Conservation (phyloP, 768 basidiomycete species). For the Auriscalpium orientale region DNA sequence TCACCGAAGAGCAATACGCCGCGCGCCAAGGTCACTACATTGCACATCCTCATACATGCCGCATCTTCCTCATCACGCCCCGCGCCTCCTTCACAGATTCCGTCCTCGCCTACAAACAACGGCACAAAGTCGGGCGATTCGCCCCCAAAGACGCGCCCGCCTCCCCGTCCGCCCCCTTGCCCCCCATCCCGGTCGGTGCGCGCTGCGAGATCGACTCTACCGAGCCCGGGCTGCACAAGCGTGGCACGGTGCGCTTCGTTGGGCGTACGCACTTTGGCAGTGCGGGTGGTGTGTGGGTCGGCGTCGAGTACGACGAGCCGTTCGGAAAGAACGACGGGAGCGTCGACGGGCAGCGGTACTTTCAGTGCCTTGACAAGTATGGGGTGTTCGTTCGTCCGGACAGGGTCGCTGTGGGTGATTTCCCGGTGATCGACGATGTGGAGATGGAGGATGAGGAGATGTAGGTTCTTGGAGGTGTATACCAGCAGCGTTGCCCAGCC, state of each 20-base stretch:
- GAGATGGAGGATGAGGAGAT: conserved; percentile 74
- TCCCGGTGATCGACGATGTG: conserved; percentile 67
- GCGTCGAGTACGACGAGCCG: conserved; percentile 93
- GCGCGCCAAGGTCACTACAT: conserved; percentile 54
- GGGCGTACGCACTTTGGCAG: conserved; percentile 73
- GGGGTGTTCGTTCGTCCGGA: conserved; percentile 87
- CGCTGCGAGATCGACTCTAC: conserved; percentile 77
- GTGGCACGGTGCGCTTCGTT: conserved; percentile 82
- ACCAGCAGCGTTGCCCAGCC: background rate
- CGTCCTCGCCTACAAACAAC: conserved; percentile 83
- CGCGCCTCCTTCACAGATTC: conserved; percentile 49
- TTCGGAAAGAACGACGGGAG: conserved; percentile 95
- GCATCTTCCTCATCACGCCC: background rate
- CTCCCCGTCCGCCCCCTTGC: conserved; percentile 18
- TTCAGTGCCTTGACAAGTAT: conserved; percentile 65
- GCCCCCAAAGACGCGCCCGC: conserved; percentile 42
- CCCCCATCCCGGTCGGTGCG: conserved; percentile 54
- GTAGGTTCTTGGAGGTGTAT: conserved; percentile 23
- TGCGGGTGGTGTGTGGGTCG: conserved; percentile 70
- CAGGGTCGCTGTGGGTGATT: conserved; percentile 77
- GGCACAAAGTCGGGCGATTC: conserved; percentile 84
- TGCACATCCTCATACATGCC: background rate
- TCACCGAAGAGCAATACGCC: conserved; percentile 77
- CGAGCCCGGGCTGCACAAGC: conserved; percentile 63
- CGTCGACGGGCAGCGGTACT: conserved; percentile 81